These are phyloP conservation scores for Escovopsis sp. DNA, from an alignment of 2,329 filamentous ascomycete genomes.

Conservation along the genomic window DNA sequence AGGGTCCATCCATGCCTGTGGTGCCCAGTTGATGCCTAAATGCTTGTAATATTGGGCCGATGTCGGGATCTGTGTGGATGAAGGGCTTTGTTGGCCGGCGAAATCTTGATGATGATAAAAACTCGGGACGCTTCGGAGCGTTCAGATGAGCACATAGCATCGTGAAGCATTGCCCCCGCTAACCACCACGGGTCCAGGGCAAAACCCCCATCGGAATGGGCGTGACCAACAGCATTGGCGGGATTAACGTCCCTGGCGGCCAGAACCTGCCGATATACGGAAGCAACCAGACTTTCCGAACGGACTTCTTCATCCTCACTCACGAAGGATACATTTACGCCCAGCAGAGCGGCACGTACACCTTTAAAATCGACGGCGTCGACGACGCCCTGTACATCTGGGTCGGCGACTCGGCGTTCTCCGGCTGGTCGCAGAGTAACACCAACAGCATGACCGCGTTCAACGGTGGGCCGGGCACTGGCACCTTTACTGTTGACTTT, in stretches of 20 bases:
- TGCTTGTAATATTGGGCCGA: too few relatives aligned
- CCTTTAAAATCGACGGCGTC: slow-evolving; percentile 8
- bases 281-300: background rate
- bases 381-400: slow-evolving; percentile 7
- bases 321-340: slow-evolving; percentile 13
- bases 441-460: slow-evolving; percentile 8
- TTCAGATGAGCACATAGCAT: too few relatives aligned
- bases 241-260: background rate
- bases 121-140: too few relatives aligned
- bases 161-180: too few relatives aligned
- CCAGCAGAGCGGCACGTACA: slow-evolving; percentile 10
- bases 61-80: too few relatives aligned
- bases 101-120: too few relatives aligned
- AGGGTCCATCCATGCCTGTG: too few relatives aligned
- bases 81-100: too few relatives aligned
- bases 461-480: slow-evolving; percentile 6
- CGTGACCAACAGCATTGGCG: background rate
- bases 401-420: slow-evolving; percentile 9
- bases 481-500: slow-evolving; percentile 8
- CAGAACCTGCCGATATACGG: background rate
- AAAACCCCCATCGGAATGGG: background rate
- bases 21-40: background rate
- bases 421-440: slow-evolving; percentile 11
- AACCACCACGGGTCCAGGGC: background rate
- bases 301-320: slow-evolving; percentile 10